These are phyloP conservation scores for Laetiporus sulphureus DNA, from an alignment of 1,284 basidiomycete genomes.

Conservation along the genomic window DNA sequence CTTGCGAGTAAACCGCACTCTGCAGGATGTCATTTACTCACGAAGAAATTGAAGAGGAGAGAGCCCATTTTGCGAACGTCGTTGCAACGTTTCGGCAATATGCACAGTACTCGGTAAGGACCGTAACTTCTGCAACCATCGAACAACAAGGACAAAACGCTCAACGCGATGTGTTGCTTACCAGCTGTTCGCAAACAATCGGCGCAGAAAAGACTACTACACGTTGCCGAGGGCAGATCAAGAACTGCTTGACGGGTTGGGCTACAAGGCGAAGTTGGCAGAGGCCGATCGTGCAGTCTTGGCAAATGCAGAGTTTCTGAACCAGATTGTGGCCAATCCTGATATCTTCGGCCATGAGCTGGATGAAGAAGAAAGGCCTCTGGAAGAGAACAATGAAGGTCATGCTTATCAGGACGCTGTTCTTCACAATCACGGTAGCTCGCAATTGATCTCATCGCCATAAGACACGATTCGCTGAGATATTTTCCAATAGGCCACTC, in stretches of 20 bases:
- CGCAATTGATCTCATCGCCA: not conserved
- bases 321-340: slow-evolving; percentile 58
- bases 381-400: too few relatives aligned
- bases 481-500: not conserved
- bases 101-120: slow-evolving; percentile 52
- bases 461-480: not conserved
- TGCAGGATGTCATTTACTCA: slow-evolving; percentile 22
- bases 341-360: slow-evolving; percentile 63
- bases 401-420: too few relatives aligned
- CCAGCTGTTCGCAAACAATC: slow-evolving; percentile 70
- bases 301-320: slow-evolving; percentile 62
- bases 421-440: not conserved
- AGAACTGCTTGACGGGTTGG: slow-evolving; percentile 49
- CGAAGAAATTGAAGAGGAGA: slow-evolving; percentile 39
- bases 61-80: slow-evolving; percentile 60
- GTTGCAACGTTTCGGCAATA: slow-evolving; percentile 63
- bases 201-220: slow-evolving; percentile 67
- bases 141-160: too few relatives aligned
- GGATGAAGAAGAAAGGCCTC: slow-evolving; percentile 23
- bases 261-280: slow-evolving; percentile 63
- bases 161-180: too few relatives aligned
- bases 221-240: slow-evolving; percentile 55
- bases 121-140: too few relatives aligned
- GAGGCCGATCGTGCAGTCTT: slow-evolving; percentile 65
- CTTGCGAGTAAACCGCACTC: too few relatives aligned